Base-by-base conservation (phyloP, 2,329 filamentous ascomycete species). In the Aspergillus aculeatus region DNA sequence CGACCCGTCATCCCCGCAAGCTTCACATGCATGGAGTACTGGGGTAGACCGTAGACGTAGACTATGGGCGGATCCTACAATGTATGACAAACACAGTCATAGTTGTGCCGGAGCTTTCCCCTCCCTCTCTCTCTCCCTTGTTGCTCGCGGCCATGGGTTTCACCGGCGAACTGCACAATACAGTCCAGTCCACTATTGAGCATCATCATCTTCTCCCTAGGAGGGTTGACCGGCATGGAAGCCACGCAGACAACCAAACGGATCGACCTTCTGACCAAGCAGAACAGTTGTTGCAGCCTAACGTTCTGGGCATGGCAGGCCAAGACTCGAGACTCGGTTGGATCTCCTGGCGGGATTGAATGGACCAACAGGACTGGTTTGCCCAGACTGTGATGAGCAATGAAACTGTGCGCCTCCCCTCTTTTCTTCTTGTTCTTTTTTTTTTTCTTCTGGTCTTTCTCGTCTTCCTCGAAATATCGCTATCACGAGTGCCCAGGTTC, bases 271-370 rank as follows among this genome's bases (percentile, higher is more conserved):
- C 35, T 54, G 51, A 32, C 51, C 52, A 54, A 54, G 52, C 52
- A 54, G 52, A 32, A 54, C n/a, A 54, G 41, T 54, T 54, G 47
- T 44, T 38, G 47, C 38, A 54, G 24, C 52, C 52, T 26, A 54
- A 47, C 38, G 38, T 16, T 54, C 52, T 54, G 52, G 52, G 38
- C 52, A 44, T 54, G 52, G 19, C 38, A 54, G 52, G 23, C 23
- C 23, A 23, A 23, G 23, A 23, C 23, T 41, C 52, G 47, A 54
- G 52, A 47, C n/a, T 31, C 24, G 38, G 29, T 44, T 54, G 24
- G 52, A 54, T 54, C 52, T 44, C 38, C 38, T 54, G 23, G 52
- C 52, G 52, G 52, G 52, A 5, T 35, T 29, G 16, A 16, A 44
- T 31, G 35, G 23, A 47, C 52, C 52, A 54, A 54, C 52, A 23